Conservation (phyloP, 2,329 filamentous ascomycete species). For the Neocucurbitaria cava region DNA sequence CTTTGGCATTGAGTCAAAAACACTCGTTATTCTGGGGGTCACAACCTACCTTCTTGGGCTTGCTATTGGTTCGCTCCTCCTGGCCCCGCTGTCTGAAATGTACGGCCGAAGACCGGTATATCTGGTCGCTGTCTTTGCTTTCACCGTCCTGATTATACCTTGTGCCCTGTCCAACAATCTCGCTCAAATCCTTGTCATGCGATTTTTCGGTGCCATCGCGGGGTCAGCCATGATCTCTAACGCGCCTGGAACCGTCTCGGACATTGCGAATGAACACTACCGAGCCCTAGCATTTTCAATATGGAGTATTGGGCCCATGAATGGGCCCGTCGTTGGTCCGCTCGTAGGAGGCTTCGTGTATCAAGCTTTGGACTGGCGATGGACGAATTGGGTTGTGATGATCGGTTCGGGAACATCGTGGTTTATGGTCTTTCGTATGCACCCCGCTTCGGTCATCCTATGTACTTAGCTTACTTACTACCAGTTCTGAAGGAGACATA, state of each 20-base stretch:
- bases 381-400: slow-evolving; percentile 74
- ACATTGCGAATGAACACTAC: slow-evolving; percentile 81
- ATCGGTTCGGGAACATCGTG: slow-evolving; percentile 72
- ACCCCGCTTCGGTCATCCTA: background rate
- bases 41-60: slow-evolving; percentile 81
- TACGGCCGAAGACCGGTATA: slow-evolving; percentile 74
- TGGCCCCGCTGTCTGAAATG: slow-evolving; percentile 77
- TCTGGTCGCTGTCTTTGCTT: slow-evolving; percentile 68
- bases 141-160: slow-evolving; percentile 73
- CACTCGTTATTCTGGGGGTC: slow-evolving; percentile 74
- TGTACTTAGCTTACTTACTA: slow-evolving; percentile 63
- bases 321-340: slow-evolving; percentile 68
- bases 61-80: slow-evolving; percentile 72
- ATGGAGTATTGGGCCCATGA: slow-evolving; percentile 84
- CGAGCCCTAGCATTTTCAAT: slow-evolving; percentile 83
- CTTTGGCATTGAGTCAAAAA: slow-evolving; percentile 65
- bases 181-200: slow-evolving; percentile 70
- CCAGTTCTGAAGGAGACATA: slow-evolving; percentile 82
- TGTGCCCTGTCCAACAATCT: slow-evolving; percentile 73
- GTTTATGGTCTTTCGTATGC: slow-evolving; percentile 56
- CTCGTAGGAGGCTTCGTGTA: slow-evolving; percentile 83
- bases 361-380: slow-evolving; percentile 83
- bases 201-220: slow-evolving; percentile 77
- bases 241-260: slow-evolving; percentile 80
- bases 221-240: slow-evolving; percentile 84